Evolutionary conservation across 1,284 basidiomycete species (phyloP).

Genomic region (Ganoderma multipileum): DNA sequence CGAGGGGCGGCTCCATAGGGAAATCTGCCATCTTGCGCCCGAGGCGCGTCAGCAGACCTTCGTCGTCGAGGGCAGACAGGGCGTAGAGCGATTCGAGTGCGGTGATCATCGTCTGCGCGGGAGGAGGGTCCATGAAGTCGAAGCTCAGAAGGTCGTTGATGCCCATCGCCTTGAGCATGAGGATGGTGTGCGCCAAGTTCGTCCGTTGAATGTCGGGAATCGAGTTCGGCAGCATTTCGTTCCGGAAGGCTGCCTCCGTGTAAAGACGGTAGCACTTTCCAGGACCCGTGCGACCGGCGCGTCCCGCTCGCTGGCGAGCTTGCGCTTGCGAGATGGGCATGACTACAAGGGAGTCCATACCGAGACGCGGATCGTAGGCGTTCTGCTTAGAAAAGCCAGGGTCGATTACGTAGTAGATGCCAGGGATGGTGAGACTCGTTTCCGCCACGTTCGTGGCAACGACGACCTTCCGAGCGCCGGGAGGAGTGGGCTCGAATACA

Average conservation of each 20-base stretch:
- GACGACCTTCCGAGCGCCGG: conserved; percentile 96
- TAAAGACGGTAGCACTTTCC: conserved; percentile 99
- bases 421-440: conserved; percentile 97
- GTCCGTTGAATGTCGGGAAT: conserved; percentile 98
- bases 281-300: conserved; percentile 97
- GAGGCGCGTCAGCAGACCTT: conserved; percentile 91
- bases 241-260: conserved; percentile 96
- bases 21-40: conserved; percentile 99
- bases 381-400: conserved; percentile 99
- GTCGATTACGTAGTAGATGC: conserved; percentile 99
- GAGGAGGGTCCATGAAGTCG: conserved; percentile 99
- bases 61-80: conserved; percentile 94
- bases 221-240: conserved; percentile 98
- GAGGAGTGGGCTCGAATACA: conserved; percentile 97
- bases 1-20: conserved; percentile 95
- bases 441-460: conserved; percentile 99
- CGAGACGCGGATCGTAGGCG: conserved; percentile 95
- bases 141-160: conserved; percentile 98
- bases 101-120: conserved; percentile 93
- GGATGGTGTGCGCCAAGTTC: conserved; percentile 91
- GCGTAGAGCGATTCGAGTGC: conserved; percentile 95
- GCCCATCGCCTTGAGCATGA: conserved; percentile 98
- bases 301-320: conserved; percentile 93
- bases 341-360: conserved; percentile 98
- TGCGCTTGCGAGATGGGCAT: conserved; percentile 99